A percentile compares a stretch with the other conserved stretches of the same genome.
Evolutionary conservation across 169 alveolate genomes (phyloP).

Genomic region (Eimeria maxima): DNA sequence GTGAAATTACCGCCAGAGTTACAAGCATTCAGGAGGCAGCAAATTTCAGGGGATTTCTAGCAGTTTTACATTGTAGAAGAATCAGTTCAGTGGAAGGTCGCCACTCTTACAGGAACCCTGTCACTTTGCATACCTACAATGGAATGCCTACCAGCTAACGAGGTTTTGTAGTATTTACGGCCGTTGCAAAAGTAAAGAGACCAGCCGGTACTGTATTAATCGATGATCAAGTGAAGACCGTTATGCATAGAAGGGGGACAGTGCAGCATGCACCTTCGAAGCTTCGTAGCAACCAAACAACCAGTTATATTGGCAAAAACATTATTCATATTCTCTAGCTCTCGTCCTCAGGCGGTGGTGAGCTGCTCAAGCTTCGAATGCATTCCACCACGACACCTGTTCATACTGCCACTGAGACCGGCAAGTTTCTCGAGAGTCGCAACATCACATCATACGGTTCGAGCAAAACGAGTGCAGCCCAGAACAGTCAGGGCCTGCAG

Average conservation of each 20-base stretch:
- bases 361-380: too few species aligned
- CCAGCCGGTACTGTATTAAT: too few species aligned
- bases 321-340: too few species aligned
- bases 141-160: neutral
- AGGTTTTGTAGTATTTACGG: neutral
- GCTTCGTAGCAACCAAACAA: neutral
- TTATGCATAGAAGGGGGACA: neutral
- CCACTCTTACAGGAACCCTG: neutral
- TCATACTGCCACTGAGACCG: too few species aligned
- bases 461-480: too few species aligned
- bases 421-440: too few species aligned
- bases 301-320: neutral
- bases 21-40: neutral
- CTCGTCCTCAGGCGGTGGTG: neutral
- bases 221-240: too few species aligned
- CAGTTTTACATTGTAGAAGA: neutral
- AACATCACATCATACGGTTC: too few species aligned
- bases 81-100: neutral
- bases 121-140: neutral
- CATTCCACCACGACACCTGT: too few species aligned
- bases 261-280: neutral
- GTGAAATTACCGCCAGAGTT: neutral
- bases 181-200: neutral
- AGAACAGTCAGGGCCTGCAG: too few species aligned
- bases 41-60: neutral